These are phyloP conservation scores for Bipolaris bicolor DNA, from an alignment of 2,329 filamentous ascomycete species.

Conservation along the genomic window DNA sequence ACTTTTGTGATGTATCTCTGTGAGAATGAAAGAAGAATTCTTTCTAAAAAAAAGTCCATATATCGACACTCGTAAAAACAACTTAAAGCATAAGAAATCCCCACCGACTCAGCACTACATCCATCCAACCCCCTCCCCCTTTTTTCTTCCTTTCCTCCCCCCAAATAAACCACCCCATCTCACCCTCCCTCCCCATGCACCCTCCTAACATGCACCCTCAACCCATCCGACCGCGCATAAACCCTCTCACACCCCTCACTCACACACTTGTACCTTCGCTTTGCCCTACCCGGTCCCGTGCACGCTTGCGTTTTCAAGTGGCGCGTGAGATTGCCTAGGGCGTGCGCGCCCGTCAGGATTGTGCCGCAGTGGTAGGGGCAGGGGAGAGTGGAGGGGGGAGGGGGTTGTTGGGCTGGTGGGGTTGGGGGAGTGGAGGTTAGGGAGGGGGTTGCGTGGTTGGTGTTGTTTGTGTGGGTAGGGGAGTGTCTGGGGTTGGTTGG, in stretches of 20 bases:
- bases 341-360: constrained; percentile 32
- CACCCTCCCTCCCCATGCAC: constrained; percentile 10
- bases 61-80: too few relatives aligned
- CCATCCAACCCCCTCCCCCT: too few relatives aligned
- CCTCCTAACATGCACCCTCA: constrained; percentile 27
- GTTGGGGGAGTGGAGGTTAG: too few relatives aligned
- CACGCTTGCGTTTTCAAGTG: constrained; percentile 36
- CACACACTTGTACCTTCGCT: constrained; percentile 12
- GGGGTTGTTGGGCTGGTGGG: too few relatives aligned
- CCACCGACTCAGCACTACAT: too few relatives aligned
- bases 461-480: too few relatives aligned
- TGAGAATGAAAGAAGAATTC: too few relatives aligned
- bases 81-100: too few relatives aligned
- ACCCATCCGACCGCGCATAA: constrained; percentile 38
- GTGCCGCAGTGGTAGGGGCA: constrained; percentile 34
- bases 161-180: too few relatives aligned
- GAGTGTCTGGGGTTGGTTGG: too few relatives aligned
- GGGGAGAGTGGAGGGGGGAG: background rate
- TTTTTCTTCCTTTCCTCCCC: background rate
- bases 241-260: constrained; percentile 27
- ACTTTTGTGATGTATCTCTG: background rate
- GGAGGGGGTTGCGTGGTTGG: too few relatives aligned
- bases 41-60: too few relatives aligned
- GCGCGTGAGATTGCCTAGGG: constrained; percentile 37
- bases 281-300: background rate